A percentile compares a stretch with the other conserved stretches of the same genome.
These are phyloP conservation scores for Metschnikowia sp. DNA, from an alignment of 805 yeast species.

Conservation along the genomic window DNA sequence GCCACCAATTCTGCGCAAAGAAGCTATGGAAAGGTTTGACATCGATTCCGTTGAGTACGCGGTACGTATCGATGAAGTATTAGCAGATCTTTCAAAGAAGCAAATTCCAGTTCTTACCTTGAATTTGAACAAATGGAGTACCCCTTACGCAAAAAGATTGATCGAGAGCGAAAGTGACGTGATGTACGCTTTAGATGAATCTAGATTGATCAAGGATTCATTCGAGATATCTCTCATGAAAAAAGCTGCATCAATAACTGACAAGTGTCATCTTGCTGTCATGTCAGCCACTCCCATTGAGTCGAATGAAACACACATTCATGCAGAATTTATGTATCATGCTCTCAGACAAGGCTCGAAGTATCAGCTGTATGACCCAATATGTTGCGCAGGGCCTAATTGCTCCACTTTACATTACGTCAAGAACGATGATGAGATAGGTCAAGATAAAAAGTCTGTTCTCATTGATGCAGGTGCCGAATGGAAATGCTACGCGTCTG, in stretches of 20 bases:
- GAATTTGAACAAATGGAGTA: slow-evolving; percentile 48
- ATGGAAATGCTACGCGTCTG: slow-evolving; percentile 90
- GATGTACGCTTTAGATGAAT: slow-evolving; percentile 75
- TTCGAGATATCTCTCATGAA: slow-evolving; percentile 74
- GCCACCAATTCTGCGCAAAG: slow-evolving; percentile 63
- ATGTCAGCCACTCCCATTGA: slow-evolving; percentile 92
- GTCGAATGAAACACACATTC: slow-evolving; percentile 83
- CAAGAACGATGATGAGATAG: slow-evolving; percentile 61
- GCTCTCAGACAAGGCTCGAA: slow-evolving; percentile 93
- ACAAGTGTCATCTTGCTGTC: slow-evolving; percentile 83
- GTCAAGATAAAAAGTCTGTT: slow-evolving; percentile 58
- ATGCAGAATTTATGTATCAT: slow-evolving; percentile 93
- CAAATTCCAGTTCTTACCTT: slow-evolving; percentile 45
- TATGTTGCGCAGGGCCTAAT: slow-evolving; percentile 89
- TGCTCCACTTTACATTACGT: slow-evolving; percentile 91
- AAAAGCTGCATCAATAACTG: slow-evolving; percentile 81
- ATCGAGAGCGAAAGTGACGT: slow-evolving; percentile 46
- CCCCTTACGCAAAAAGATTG: slow-evolving; percentile 34
- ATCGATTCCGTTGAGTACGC: slow-evolving; percentile 77
- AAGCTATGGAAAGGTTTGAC: slow-evolving; percentile 65
- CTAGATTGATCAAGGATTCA: slow-evolving; percentile 80
- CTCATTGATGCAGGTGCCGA: slow-evolving; percentile 97
- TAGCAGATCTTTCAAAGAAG: slow-evolving; percentile 26
- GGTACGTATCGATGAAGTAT: slow-evolving; percentile 41
- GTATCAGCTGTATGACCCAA: slow-evolving; percentile 86